A percentile compares a stretch with the other conserved stretches of the same genome.
phyloP scores from a whole-genome alignment of 2,329 filamentous ascomycete species.

The Exophiala xenobiotica region DNA sequence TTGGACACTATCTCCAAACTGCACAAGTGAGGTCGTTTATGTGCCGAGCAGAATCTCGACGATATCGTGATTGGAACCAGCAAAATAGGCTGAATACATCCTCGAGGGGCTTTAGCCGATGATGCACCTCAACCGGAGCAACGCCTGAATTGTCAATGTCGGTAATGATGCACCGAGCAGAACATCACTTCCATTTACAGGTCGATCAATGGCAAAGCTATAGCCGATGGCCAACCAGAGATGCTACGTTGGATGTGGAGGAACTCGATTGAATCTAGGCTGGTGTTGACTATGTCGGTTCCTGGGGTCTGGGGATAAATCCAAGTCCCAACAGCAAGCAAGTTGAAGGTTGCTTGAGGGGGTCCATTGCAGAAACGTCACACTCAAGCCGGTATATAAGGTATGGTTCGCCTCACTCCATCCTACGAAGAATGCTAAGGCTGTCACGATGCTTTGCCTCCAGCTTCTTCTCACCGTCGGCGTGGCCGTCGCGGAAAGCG shows the following conservation, averaged over 20 bases:
- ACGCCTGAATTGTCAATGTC: slow-evolving; percentile 10
- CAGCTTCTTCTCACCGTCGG: slow-evolving; percentile 11
- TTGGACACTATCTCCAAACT: no score
- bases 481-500: slow-evolving; percentile 53
- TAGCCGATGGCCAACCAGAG: slow-evolving; percentile 5
- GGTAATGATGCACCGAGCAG: slow-evolving; percentile 13
- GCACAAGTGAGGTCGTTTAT: no score
- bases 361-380: not conserved
- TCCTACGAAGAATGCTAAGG: not conserved
- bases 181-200: slow-evolving; percentile 10
- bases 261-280: not conserved
- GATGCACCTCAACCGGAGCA: slow-evolving; percentile 7
- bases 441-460: slow-evolving; percentile 2
- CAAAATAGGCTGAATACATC: slow-evolving; percentile 21
- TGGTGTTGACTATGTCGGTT: not conserved
- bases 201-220: not conserved
- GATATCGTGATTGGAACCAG: no score
- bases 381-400: slow-evolving; percentile 1
- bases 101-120: slow-evolving; percentile 18
- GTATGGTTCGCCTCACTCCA: not conserved
- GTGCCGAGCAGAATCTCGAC: no score
- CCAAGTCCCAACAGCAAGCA: not conserved
- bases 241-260: not conserved
- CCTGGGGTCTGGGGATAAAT: not conserved
- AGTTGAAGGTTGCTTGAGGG: not conserved